Base-by-base conservation (phyloP, 257 asterid species). In the Apocynum venetum region DNA sequence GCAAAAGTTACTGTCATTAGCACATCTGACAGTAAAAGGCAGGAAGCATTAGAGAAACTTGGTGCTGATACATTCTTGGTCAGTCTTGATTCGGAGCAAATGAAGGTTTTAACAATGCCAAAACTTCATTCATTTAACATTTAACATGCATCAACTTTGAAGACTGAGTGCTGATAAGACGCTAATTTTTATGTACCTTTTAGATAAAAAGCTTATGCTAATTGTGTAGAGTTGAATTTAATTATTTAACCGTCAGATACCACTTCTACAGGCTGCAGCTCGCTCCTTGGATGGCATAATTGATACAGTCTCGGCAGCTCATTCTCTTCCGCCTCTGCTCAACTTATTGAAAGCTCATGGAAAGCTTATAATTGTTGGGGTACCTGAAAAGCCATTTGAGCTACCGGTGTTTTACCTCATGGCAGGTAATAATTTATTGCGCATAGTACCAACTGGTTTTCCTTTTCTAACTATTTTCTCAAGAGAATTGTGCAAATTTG, bases 1-100 rank as follows among this genome's bases (percentile, higher is more conserved):
- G 59, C 78, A n/a, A 83, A 72, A 61, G 89, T 87, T 36, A 89
- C 87, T 0, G 91, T 89, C 3, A 85, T 89, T 15, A 87, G 93
- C 66, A 84, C 93, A 1, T 85, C 90, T 47, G 19, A 52, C 1
- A 31, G 35, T 31, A 89, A 89, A 76, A 87, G 63, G 76, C 35
- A 87, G 53, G 92, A 89, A 72, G 92, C 90, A 1, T 36, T 85
- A 55, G 81, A 49, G 13, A 77, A 74, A 20, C 82, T 88, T 35
- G 94, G 92, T 0, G 92, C 87, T 0, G 90, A 86, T 43, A 40
- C 83, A 8, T 89, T 88, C 66, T 59, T 89, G 71, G 69, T 83
- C 51, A 86, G 92, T 82, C 43, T 71, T 14, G 90, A 89, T 51
- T 77, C 72, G 4, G 85, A 80, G 11, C 81, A 85, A 59, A 41